Evolutionary conservation across 345 rosid species (phyloP).

Genomic region (Aegle marmelos): DNA sequence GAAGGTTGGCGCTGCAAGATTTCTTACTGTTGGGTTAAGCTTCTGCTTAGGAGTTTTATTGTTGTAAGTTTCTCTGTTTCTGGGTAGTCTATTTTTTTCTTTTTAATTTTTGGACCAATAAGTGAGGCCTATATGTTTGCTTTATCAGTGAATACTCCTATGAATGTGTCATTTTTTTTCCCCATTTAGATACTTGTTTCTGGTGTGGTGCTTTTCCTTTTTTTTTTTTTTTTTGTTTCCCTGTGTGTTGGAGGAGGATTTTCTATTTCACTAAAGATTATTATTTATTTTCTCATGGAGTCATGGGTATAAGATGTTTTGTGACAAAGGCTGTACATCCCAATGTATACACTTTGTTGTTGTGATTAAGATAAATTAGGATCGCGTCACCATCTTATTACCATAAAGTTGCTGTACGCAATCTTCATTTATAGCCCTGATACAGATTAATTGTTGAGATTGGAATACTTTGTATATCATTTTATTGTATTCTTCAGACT

Average conservation of each 20-base stretch:
- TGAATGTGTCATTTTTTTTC: background rate
- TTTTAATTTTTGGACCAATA: slow-evolving; percentile 25
- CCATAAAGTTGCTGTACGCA: background rate
- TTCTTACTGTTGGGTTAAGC: slow-evolving; percentile 37
- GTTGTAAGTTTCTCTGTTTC: slow-evolving; percentile 26
- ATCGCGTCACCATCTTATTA: background rate
- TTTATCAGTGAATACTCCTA: slow-evolving; percentile 12
- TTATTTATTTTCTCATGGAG: slow-evolving; percentile 2
- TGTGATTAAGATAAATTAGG: background rate
- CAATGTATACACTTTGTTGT: slow-evolving; percentile 2
- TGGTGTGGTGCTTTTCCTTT: slow-evolving; percentile 5
- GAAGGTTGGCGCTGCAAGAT: slow-evolving; percentile 31
- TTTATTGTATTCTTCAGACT: background rate
- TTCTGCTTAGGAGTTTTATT: slow-evolving; percentile 35
- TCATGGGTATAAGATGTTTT: slow-evolving; percentile 10
- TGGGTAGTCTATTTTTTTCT: background rate
- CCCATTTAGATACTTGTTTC: background rate
- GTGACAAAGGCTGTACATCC: slow-evolving; percentile 17
- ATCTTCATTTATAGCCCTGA: background rate
- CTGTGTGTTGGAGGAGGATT: background rate
- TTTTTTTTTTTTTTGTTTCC: too few species aligned
- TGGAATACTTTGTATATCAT: background rate
- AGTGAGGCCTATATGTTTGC: slow-evolving; percentile 18
- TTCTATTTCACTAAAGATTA: slow-evolving; percentile 1
- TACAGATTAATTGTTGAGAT: background rate